These are phyloP conservation scores for Sesbania bispinosa DNA, from an alignment of 306 rosid species.

Conservation along the genomic window DNA sequence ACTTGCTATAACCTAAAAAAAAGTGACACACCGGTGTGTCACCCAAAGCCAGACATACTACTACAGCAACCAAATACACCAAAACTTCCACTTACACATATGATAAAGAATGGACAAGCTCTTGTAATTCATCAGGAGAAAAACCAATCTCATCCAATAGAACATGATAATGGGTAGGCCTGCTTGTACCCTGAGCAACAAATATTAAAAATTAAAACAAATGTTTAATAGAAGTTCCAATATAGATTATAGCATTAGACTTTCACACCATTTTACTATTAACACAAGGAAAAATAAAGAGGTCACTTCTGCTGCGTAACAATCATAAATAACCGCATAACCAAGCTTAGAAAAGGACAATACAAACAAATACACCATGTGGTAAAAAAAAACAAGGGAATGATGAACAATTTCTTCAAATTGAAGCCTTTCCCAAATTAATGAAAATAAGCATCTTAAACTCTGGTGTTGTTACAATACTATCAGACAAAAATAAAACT, in stretches of 20 bases:
- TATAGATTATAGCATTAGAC: too few relatives aligned
- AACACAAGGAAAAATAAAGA: too few relatives aligned
- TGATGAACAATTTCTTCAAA: background rate
- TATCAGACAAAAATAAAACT: background rate
- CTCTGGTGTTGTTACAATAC: background rate
- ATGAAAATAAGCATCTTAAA: background rate
- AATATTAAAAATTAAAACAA: background rate
- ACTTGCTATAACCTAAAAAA: too few relatives aligned
- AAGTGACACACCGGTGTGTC: too few relatives aligned
- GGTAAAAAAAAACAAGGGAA: background rate
- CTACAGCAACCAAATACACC: background rate
- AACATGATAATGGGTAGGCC: slow-evolving; percentile 91
- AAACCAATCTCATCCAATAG: slow-evolving; percentile 77
- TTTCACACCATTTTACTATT: too few relatives aligned
- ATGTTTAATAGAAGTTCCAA: background rate
- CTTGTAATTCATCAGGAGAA: slow-evolving; percentile 85
- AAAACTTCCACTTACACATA: slow-evolving; percentile 70
- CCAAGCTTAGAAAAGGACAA: too few relatives aligned
- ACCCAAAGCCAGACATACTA: background rate
- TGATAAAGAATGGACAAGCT: slow-evolving; percentile 85
- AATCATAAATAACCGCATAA: too few relatives aligned
- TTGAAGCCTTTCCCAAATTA: background rate
- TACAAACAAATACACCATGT: background rate
- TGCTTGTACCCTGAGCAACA: slow-evolving; percentile 67
- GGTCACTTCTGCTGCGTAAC: too few relatives aligned